Base-by-base conservation (phyloP, 306 rosid genomes). In the Macrotyloma uniflorum region DNA sequence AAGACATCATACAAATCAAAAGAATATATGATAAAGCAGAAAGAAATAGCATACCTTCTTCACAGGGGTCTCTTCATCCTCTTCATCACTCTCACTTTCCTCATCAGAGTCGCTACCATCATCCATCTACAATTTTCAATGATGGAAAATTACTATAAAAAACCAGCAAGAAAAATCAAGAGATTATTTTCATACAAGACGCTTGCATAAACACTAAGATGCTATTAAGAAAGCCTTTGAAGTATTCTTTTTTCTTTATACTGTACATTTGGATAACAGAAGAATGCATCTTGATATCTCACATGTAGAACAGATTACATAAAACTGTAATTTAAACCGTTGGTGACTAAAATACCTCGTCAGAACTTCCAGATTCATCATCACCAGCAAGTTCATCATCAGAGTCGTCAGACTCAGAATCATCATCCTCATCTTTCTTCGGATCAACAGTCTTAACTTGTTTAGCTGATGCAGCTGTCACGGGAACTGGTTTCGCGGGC, bases 21-120 rank as follows among this genome's bases (percentile, higher is more conserved):
- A 40, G 10, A 10, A 10, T 8, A 1, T 15, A 32, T 16, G 16
- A 26, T 38, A 5, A 16, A 57, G 10, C 19, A 1, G 40, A 69
- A 32, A 2, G 24, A 69, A 32, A 5, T 36, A 40, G 3, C 19
- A 19, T 50, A 90, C 98, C 97, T 92, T 90, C 83, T 89, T 88
- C 1, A 77, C 88, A 57, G 88, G 80, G 54, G 86, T 71, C 66
- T 87, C 80, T 5, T 80, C 79, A 33, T 74, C 83, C 8, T 87
- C 92, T 22, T 84, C 89, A 22, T 86, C 87, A 24, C 79, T 86
- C 0, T 87, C 92, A 67, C 78, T 74, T 1, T 53, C 87, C 0
- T 32, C 86, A 4, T 86, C 88, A 10, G 72, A 74, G 24, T 79
- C 90, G 26, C 61, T 55, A 16, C 64, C 87, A 4, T 45, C 87